Conservation (phyloP, 2,329 filamentous ascomycete genomes). For the Tolypocladium tundrense region DNA sequence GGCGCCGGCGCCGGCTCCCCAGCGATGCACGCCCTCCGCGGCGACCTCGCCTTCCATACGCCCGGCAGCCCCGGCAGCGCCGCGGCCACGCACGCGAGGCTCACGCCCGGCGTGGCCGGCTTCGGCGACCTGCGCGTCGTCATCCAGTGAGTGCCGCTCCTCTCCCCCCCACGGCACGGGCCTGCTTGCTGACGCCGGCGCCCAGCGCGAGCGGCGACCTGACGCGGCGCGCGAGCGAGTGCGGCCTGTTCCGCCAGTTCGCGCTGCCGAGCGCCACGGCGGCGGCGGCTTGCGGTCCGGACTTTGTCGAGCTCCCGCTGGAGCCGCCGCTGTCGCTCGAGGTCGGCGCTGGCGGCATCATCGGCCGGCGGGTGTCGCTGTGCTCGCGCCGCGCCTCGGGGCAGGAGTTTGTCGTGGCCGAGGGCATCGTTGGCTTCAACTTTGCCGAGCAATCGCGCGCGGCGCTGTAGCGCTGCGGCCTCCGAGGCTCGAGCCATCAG, state of each 20-base stretch:
- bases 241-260: constrained; percentile 31
- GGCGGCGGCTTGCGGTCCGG: not conserved
- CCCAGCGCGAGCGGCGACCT: constrained; percentile 29
- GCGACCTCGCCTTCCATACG: constrained; percentile 34
- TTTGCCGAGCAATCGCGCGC: constrained; percentile 12
- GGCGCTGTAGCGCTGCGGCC: not conserved
- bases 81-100: constrained; percentile 31
- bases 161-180: not conserved
- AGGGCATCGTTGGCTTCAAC: constrained; percentile 42
- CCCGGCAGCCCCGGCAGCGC: constrained; percentile 24
- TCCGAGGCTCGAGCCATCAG: not conserved
- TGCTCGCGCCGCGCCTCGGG: constrained; percentile 15
- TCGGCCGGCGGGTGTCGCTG: constrained; percentile 36
- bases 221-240: constrained; percentile 27
- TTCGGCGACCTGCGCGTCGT: constrained; percentile 23
- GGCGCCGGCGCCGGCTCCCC: constrained; percentile 1
- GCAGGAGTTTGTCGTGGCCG: constrained; percentile 24
- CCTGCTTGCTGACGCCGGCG: not conserved
- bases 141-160: constrained; percentile 29
- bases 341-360: constrained; percentile 35
- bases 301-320: constrained; percentile 23
- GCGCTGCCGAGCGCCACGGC: constrained; percentile 12
- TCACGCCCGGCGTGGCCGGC: constrained; percentile 18
- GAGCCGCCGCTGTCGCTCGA: constrained; percentile 29
- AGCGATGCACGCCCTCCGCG: constrained; percentile 9